These are phyloP conservation scores for Rheum nobile DNA, from an alignment of 148 eudicot genomes.

Conservation along the genomic window DNA sequence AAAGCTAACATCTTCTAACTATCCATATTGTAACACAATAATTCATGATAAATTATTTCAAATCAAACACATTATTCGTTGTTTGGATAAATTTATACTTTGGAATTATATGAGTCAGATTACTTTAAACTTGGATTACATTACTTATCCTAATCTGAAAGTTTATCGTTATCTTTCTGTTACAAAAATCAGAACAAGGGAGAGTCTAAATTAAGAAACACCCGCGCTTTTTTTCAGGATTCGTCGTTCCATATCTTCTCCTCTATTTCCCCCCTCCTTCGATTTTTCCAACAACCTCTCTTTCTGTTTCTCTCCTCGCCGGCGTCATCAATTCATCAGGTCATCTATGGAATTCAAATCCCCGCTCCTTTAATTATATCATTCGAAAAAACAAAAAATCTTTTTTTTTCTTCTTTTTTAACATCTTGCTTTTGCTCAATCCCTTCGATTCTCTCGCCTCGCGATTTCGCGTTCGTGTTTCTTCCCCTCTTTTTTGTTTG, in stretches of 20 bases:
- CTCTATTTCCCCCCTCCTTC: not conserved
- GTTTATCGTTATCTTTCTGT: not conserved
- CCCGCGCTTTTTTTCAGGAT: conserved; percentile 8
- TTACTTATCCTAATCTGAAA: too few species aligned
- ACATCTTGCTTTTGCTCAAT: not conserved
- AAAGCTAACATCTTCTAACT: too few species aligned
- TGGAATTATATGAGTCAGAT: too few species aligned
- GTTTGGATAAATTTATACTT: too few species aligned
- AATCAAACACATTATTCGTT: too few species aligned
- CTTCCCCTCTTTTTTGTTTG: not conserved
- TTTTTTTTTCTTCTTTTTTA: not conserved
- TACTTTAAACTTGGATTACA: too few species aligned
- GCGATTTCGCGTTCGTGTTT: not conserved
- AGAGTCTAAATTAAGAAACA: not conserved
- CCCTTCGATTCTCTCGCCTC: not conserved
- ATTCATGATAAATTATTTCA: too few species aligned
- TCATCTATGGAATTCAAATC: not conserved
- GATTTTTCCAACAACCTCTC: not conserved
- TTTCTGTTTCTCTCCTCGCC: not conserved
- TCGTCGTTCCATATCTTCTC: not conserved
- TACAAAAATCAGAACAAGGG: not conserved
- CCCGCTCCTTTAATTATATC: not conserved
- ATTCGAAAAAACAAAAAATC: not conserved
- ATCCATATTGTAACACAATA: too few species aligned
- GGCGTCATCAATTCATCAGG: not conserved